Base-by-base conservation (phyloP, 2,329 filamentous ascomycete species). In the Talaromyces pinophilus region DNA sequence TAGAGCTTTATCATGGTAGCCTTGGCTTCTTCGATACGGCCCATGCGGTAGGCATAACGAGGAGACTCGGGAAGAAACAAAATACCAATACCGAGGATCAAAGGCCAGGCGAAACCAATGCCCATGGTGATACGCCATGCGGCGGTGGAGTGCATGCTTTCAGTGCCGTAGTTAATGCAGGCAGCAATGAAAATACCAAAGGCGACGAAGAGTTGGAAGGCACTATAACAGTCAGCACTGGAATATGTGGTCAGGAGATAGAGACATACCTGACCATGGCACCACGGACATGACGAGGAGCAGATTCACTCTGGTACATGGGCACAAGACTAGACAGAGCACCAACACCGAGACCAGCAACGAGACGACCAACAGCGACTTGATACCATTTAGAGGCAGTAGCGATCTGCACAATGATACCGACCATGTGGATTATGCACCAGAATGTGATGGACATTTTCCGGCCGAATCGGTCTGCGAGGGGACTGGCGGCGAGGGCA, bases 1-100 rank as follows among this genome's bases (percentile, higher is more conserved):
- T 87, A 87, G 15, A 84, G 82, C 66, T 82, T 81, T 22, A 83
- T 81, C 71, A 88, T 84, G 17, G 85, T 86, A 2, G 75, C 71
- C 50, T 82, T 81, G 6, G 86, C 85, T 48, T 78, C 77, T 15
- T 86, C 84, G 42, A 83, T 72, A 33, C 82, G 82, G 66, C 84
- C 85, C 35, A 82, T 72, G 54, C 85, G 81, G 75, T 86, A 87
- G 67, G 85, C 84, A 78, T 80, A 87, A 52, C 86, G 83, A n/a
- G 86, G 86, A 13, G 82, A 84, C 70, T 88, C 86, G 17, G 83
- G 83, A 30, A 88, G 80, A 74, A 86, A 84, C 28, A 84, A 72
- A 60, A 87, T 86, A 25, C 85, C 85, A 42, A 82, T 66, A 59
- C 82, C 82, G 73, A 88, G 84, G 62, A 87, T 81, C 30, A 82